Conservation (phyloP, 352 stramenopile genomes). For the Globisporangium cystogenes region DNA sequence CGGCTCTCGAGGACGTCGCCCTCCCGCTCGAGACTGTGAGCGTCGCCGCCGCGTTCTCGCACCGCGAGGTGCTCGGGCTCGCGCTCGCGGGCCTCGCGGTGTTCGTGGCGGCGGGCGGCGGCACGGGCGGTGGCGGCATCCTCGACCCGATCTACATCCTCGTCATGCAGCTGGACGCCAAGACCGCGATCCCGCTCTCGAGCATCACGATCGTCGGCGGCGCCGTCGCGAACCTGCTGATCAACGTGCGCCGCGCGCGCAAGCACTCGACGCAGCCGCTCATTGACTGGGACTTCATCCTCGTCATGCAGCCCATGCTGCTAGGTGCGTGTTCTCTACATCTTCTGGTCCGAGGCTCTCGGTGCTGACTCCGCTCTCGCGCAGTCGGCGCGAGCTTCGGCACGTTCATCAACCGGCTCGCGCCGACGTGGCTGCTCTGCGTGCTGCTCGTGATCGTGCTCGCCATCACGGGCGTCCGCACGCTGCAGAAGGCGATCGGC, state of each 20-base stretch:
- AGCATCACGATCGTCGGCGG: slow-evolving; percentile 96
- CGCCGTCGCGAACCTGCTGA: slow-evolving; percentile 90
- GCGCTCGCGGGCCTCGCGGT: slow-evolving; percentile 55
- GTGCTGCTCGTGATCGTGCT: slow-evolving; percentile 90
- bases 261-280: slow-evolving; percentile 85
- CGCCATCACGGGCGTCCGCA: slow-evolving; percentile 80
- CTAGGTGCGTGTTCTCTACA: slow-evolving; percentile 53
- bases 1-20: not conserved
- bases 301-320: slow-evolving; percentile 94
- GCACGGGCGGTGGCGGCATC: slow-evolving; percentile 91
- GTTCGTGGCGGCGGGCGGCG: slow-evolving; percentile 84
- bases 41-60: not conserved
- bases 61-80: slow-evolving; percentile 39
- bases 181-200: slow-evolving; percentile 91
- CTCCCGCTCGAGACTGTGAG: not conserved
- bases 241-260: slow-evolving; percentile 90
- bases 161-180: slow-evolving; percentile 90
- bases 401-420: slow-evolving; percentile 89
- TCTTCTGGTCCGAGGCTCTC: too few relatives aligned
- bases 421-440: slow-evolving; percentile 86
- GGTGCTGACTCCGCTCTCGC: too few relatives aligned
- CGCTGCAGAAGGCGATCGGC: slow-evolving; percentile 85
- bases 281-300: slow-evolving; percentile 97
- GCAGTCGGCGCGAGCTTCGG: slow-evolving; percentile 68
- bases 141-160: slow-evolving; percentile 97